Evolutionary conservation across 306 rosid genomes (phyloP), one percentile per base, ranked within the genome.

Genomic region (Vigna mungo): DNA sequence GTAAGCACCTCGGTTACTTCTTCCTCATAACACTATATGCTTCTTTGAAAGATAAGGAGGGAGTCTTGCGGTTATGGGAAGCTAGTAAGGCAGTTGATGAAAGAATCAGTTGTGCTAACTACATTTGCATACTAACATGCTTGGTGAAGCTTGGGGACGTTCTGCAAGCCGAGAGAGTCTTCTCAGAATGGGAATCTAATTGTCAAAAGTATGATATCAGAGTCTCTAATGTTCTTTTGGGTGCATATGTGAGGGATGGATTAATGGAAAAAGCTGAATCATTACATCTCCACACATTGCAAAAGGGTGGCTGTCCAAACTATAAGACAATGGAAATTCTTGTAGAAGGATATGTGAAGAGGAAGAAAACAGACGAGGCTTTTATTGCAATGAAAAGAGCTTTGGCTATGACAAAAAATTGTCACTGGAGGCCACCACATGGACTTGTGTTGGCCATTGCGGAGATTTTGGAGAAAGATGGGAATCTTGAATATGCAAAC

Each of bases 261-360:
- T 72, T 80, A 86, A 64, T 89, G 62, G 93, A 89, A 11, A 83
- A 89, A 75, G 96, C 96, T 10, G 98, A 90, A 84, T 71, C 86
- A 9, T 84, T 94, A 30, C 97, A 89, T 86, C 65, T 76, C 69
- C 93, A 56, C 48, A 85, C 92, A n/a, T 54, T 92, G 89, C 86
- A 87, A 71, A 92, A 79, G 78, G 95, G 98, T 13, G 95, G 93
- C 5, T 61, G 68, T 76, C 97, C 98, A 5, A 94, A 90, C 83
- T 92, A 90, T 75, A 94, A 90, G 84, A 92, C 98, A 12, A 86
- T 96, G 93, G 98, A 94, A 86, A 94, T 92, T 86, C 92, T 94
- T 37, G 74, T 86, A 62, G 97, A 94, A 81, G 96, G 97, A 78
- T 86, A 85, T 86, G 59, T 88, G 82, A 89, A 83, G 51, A 27